phyloP scores from a whole-genome alignment of 495 filamentous ascomycete species.

The Aspergillus kassunensis region DNA sequence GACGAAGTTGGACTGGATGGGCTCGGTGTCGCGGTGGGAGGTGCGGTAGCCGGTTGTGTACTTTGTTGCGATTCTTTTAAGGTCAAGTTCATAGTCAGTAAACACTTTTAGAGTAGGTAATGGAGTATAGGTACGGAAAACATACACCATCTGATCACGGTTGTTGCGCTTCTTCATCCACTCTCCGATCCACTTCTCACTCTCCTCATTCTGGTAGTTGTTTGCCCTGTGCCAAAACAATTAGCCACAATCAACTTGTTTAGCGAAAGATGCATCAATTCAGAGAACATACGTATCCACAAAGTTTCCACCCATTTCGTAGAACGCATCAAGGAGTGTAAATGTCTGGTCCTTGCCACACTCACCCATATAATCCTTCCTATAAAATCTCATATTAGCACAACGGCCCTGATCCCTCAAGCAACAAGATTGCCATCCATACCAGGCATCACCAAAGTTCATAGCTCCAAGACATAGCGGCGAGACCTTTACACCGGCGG shows the following conservation, averaged over 20 bases:
- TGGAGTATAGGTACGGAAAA: not conserved
- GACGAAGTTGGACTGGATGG: conserved; percentile 42
- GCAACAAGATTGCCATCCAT: not conserved
- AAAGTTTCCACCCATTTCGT: conserved; percentile 49
- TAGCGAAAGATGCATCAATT: too few relatives aligned
- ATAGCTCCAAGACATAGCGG: conserved; percentile 61
- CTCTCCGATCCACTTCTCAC: conserved; percentile 15
- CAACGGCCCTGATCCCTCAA: not conserved
- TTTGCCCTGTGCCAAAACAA: conserved; percentile 5
- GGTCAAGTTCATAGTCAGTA: not conserved
- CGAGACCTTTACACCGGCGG: conserved; percentile 56
- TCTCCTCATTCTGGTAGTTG: conserved; percentile 9
- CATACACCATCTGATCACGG: conserved; percentile 54
- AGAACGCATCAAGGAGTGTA: conserved; percentile 51
- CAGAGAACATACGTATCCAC: conserved; percentile 37
- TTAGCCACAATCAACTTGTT: too few relatives aligned
- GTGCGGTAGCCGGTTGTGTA: conserved; percentile 42
- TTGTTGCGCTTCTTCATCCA: conserved; percentile 14
- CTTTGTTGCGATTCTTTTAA: conserved; percentile 61
- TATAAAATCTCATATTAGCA: conserved; percentile 10
- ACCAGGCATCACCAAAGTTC: conserved; percentile 57
- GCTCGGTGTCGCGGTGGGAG: not conserved
- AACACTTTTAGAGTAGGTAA: too few relatives aligned
- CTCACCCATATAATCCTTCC: conserved; percentile 46
- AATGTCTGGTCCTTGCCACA: conserved; percentile 37